Percentiles rank a stretch among this genome's conserved stretches.
Evolutionary conservation across 768 basidiomycete species (phyloP).

Genomic region (Daedalea quercina): DNA sequence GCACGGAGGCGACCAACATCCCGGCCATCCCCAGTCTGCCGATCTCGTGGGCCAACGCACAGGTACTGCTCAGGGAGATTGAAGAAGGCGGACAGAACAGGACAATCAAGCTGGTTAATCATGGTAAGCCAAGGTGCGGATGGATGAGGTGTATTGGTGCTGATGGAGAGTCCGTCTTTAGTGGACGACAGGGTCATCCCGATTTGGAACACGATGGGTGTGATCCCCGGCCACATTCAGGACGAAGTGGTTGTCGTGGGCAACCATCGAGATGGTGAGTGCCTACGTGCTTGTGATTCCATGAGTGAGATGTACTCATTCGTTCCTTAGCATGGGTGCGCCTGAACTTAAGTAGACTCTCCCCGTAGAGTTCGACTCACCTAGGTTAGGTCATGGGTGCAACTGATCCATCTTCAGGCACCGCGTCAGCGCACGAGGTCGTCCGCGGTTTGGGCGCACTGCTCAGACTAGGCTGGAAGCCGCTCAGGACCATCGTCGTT

Average conservation of each 20-base stretch:
- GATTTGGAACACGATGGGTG: constrained; percentile 85
- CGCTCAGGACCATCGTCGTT: constrained; percentile 68
- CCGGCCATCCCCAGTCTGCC: constrained; percentile 85
- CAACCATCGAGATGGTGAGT: constrained; percentile 80
- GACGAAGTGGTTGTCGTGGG: constrained; percentile 87
- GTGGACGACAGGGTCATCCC: constrained; percentile 78
- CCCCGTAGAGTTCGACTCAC: not conserved
- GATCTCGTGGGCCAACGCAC: constrained; percentile 80
- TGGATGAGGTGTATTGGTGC: not conserved
- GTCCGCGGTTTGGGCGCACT: constrained; percentile 69
- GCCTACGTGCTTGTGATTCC: constrained; percentile 10
- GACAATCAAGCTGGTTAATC: constrained; percentile 50
- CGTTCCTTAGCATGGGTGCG: not conserved
- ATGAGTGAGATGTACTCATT: not conserved
- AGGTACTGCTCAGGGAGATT: constrained; percentile 45
- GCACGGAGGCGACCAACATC: constrained; percentile 52
- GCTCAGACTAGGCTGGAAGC: constrained; percentile 73
- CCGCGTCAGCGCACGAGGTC: constrained; percentile 71
- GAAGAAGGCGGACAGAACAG: constrained; percentile 36
- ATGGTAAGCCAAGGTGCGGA: constrained; percentile 33
- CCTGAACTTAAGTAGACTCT: not conserved
- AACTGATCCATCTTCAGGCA: constrained; percentile 74
- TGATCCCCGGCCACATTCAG: constrained; percentile 75
- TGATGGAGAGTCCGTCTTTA: constrained; percentile 14
- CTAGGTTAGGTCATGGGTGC: constrained; percentile 72